These are phyloP conservation scores for Hyphopichia burtonii DNA, from an alignment of 1,139 yeast species.

Conservation along the genomic window DNA sequence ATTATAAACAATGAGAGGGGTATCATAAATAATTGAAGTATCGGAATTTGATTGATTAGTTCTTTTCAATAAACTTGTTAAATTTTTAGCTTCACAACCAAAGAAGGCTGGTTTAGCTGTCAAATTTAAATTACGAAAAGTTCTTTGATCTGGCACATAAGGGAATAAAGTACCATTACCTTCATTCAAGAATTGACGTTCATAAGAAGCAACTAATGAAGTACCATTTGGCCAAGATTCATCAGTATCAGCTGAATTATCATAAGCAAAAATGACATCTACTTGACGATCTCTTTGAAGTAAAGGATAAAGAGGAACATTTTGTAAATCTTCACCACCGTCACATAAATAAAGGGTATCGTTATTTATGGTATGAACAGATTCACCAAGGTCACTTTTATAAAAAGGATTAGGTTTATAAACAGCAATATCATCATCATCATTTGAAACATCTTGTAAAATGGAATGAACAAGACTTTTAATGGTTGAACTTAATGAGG, in stretches of 20 bases:
- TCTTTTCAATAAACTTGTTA: constrained; percentile 46
- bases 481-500: constrained; percentile 49
- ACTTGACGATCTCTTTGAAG: constrained; percentile 38
- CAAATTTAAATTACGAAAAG: constrained; percentile 61
- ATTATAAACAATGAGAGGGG: constrained; percentile 77
- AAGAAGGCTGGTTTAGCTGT: constrained; percentile 75
- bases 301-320: constrained; percentile 40
- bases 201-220: constrained; percentile 48
- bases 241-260: constrained; percentile 49
- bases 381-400: constrained; percentile 40
- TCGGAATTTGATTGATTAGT: constrained; percentile 23
- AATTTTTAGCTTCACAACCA: constrained; percentile 75
- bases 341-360: constrained; percentile 41
- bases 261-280: constrained; percentile 46
- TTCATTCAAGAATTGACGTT: constrained; percentile 64
- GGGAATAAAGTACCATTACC: constrained; percentile 75
- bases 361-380: constrained; percentile 25
- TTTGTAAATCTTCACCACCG: constrained; percentile 47
- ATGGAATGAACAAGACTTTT: constrained; percentile 45
- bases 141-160: constrained; percentile 72
- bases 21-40: constrained; percentile 31
- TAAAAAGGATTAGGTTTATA: constrained; percentile 56
- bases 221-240: constrained; percentile 45
- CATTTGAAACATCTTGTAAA: constrained; percentile 45
- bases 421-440: constrained; percentile 42